Percentiles rank a stretch among this genome's conserved stretches.
These are phyloP conservation scores for Baorangia bicolor DNA, from an alignment of 768 basidiomycete species.

Conservation along the genomic window DNA sequence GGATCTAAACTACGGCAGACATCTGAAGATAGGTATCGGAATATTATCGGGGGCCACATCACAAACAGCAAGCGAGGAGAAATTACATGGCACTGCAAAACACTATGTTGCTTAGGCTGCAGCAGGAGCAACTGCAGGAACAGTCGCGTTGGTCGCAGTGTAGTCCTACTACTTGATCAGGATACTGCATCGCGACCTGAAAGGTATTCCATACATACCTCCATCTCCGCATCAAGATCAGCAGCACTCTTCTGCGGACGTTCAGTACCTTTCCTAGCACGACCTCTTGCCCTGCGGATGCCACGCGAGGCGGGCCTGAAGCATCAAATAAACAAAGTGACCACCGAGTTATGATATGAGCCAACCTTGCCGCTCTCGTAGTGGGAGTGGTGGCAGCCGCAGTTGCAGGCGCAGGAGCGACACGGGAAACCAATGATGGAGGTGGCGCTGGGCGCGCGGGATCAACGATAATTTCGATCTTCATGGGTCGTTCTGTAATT, in stretches of 20 bases:
- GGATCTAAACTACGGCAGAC: constrained; percentile 21
- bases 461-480: constrained; percentile 96
- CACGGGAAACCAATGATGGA: constrained; percentile 74
- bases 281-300: constrained; percentile 48
- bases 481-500: constrained; percentile 90
- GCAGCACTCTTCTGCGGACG: constrained; percentile 79
- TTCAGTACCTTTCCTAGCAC: constrained; percentile 46
- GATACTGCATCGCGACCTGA: not conserved
- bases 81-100: constrained; percentile 7
- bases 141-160: constrained; percentile 49
- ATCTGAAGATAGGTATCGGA: constrained; percentile 21
- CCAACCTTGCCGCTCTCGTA: constrained; percentile 38
- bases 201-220: constrained; percentile 49
- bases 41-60: constrained; percentile 14
- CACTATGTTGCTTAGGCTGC: constrained; percentile 22
- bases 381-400: constrained; percentile 19
- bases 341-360: constrained; percentile 1
- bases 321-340: constrained; percentile 9
- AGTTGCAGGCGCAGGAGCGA: constrained; percentile 63
- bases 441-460: constrained; percentile 64
- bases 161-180: constrained; percentile 53
- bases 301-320: constrained; percentile 36
- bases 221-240: constrained; percentile 98
- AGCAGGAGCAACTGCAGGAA: constrained; percentile 49
- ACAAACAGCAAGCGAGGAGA: not conserved